Base-by-base conservation (phyloP, 2,329 filamentous ascomycete genomes). In the Bipolaris zeicola region DNA sequence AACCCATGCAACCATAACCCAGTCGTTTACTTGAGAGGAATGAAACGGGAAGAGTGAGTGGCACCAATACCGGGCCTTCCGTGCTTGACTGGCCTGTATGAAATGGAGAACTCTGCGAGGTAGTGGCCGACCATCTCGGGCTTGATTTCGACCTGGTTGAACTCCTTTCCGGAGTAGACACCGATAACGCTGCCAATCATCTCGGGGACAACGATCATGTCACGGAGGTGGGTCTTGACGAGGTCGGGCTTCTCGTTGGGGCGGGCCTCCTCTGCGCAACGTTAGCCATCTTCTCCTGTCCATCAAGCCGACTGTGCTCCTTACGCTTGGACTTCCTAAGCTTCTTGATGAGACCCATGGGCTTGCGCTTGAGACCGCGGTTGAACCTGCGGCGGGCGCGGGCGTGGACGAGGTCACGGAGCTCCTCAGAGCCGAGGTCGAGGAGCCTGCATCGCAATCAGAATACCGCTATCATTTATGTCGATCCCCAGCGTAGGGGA, bases 91-190 rank as follows among this genome's bases (percentile, higher is more conserved):
- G 95, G 95, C 86, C 93, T 93, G 91, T 99, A 99, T 85, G 94
- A 95, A 86, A 99, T 99, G 72, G 93, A 97, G 88, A 99, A 99
- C 85, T 99, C 95, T 78, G 87, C 95, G 71, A 99, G 87, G 87
- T 97, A 97, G 87, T 98, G 94, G 81, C 95, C 95, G 82, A 99
- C 95, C 95, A 99, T 99, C 88, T 99, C 95, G 76, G 95, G 95
- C 89, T 97, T 97, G 86, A 99, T 95, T 84, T 99, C 95, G 76
- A 99, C 93, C 88, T 97, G 94, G 90, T 99, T 99, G 91, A 99
- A 99, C 84, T 98, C 93, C 90, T 99, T 99, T 80, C 95, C 95
- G 72, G 92, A 96, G 91, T 99, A 99, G 87, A 99, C 95, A 80
- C 93, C 95, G 77, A 99, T 90, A 77, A 99, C 94, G 82, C 87